A percentile compares a stretch with the other conserved stretches of the same genome.
These are phyloP conservation scores for Prunus yedoensis DNA, from an alignment of 331 rosid genomes.

Conservation along the genomic window DNA sequence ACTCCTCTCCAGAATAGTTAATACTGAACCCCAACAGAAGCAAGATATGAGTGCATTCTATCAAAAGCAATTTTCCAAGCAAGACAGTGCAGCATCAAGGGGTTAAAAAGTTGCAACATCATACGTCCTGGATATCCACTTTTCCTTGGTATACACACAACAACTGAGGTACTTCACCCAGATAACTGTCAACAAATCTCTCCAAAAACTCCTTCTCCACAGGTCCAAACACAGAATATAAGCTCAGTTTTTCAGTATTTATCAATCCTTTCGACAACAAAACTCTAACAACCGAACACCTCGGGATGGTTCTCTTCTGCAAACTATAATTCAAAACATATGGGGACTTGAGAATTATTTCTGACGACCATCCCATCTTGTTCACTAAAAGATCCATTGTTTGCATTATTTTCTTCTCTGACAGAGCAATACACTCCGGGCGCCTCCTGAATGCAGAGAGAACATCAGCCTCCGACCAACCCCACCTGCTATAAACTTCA, in stretches of 20 bases:
- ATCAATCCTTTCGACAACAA: background rate
- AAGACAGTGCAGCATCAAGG: too few relatives aligned
- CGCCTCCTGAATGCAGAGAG: background rate
- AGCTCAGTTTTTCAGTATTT: background rate
- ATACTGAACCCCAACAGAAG: too few relatives aligned
- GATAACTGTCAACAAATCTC: conserved; percentile 18
- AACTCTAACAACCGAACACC: too few relatives aligned
- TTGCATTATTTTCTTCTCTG: conserved; percentile 31
- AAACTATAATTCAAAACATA: conserved; percentile 2
- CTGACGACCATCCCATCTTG: conserved; percentile 1
- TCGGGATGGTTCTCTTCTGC: conserved; percentile 8
- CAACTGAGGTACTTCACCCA: conserved; percentile 21
- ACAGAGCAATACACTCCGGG: conserved; percentile 26
- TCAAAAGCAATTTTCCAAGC: too few relatives aligned
- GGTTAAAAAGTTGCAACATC: background rate
- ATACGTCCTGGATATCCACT: background rate
- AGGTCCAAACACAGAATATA: background rate
- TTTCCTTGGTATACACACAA: conserved; percentile 25
- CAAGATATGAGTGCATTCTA: too few relatives aligned
- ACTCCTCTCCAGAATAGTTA: too few relatives aligned
- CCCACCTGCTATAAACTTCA: background rate
- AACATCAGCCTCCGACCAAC: conserved; percentile 4
- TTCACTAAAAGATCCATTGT: conserved; percentile 1
- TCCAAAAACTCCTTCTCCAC: conserved; percentile 29
- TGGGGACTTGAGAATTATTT: background rate